Percentiles rank a stretch among this genome's conserved stretches.
phyloP scores from a whole-genome alignment of 176 grass and related monocot species.

The Urochloa ruziziensis region DNA sequence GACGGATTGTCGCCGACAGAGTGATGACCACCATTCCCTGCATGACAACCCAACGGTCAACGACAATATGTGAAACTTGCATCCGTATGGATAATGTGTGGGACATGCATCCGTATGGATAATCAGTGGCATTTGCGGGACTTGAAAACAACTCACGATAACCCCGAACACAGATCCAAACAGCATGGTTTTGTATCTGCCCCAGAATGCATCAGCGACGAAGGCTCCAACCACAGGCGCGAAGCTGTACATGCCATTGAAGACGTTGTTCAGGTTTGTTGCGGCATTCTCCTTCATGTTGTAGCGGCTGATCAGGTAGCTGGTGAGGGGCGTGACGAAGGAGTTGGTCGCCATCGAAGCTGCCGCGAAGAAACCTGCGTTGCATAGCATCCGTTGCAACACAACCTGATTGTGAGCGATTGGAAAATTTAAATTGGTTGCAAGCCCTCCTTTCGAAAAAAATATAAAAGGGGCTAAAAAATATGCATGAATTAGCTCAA shows the following conservation, averaged over 20 bases:
- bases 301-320: conserved; percentile 30
- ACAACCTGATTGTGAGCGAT: background rate
- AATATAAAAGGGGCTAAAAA: background rate
- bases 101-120: no score
- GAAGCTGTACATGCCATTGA: background rate
- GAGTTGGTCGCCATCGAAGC: background rate
- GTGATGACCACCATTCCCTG: conserved; percentile 36
- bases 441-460: background rate
- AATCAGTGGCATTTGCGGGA: no score
- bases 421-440: background rate
- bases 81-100: no score
- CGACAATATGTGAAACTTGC: no score
- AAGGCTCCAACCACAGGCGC: conserved; percentile 47
- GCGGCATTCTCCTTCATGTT: conserved; percentile 26
- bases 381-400: background rate
- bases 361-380: background rate
- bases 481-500: background rate
- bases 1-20: conserved; percentile 16
- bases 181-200: conserved; percentile 33
- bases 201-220: conserved; percentile 44
- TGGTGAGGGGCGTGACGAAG: background rate
- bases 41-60: no score
- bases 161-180: background rate
- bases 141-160: background rate
- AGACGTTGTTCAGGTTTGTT: conserved; percentile 10